Evolutionary conservation across 1,139 yeast genomes (phyloP).

Genomic region (Pichia norvegensis): DNA sequence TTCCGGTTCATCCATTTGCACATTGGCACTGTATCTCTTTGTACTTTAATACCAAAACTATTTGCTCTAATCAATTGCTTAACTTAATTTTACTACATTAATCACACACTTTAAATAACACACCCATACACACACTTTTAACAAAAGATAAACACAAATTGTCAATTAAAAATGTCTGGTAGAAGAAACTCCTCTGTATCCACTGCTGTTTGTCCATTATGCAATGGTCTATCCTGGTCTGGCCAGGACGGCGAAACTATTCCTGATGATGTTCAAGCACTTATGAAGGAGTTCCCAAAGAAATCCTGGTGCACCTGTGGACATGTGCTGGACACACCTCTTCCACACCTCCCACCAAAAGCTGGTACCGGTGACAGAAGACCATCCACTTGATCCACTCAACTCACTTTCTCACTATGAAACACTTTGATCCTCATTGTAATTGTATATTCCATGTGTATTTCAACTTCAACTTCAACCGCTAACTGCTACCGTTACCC

Average conservation of each 20-base stretch:
- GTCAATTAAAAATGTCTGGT: not conserved
- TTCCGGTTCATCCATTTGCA: not conserved
- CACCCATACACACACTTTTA: not conserved
- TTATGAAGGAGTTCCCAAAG: slow-evolving; percentile 34
- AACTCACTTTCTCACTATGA: not conserved
- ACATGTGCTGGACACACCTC: slow-evolving; percentile 29
- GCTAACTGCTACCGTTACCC: not conserved
- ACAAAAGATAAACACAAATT: not conserved
- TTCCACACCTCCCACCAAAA: slow-evolving; percentile 25
- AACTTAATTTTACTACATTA: not conserved
- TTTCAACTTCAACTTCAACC: no score
- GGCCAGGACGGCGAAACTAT: slow-evolving; percentile 27
- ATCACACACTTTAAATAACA: no score
- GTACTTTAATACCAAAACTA: no score
- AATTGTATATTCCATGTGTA: no score
- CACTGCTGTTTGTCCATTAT: slow-evolving; percentile 29
- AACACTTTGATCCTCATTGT: no score
- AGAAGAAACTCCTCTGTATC: not conserved
- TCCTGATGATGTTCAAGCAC: slow-evolving; percentile 17
- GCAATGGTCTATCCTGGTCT: slow-evolving; percentile 37
- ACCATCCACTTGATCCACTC: not conserved
- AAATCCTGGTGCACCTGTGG: slow-evolving; percentile 38
- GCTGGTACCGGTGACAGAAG: slow-evolving; percentile 27
- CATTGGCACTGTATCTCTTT: not conserved
- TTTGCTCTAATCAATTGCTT: no score